phyloP scores from a whole-genome alignment of 2,329 filamentous ascomycete genomes.

The Fonsecaea erecta region DNA sequence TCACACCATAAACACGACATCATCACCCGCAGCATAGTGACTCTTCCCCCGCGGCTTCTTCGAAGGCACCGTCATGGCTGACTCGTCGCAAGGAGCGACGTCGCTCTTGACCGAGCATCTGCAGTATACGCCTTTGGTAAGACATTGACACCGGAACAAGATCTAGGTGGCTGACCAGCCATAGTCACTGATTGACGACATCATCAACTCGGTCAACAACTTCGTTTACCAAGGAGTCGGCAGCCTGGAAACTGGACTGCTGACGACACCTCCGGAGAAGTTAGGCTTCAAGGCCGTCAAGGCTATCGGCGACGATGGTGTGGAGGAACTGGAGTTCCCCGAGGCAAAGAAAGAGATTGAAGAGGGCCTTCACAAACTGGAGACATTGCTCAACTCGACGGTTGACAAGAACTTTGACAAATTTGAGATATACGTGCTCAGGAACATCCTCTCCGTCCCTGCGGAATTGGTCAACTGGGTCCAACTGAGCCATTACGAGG shows the following conservation, averaged over 20 bases:
- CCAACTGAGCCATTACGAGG: conserved; percentile 82
- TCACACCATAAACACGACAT: conserved; percentile 5
- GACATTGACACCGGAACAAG: conserved; percentile 43
- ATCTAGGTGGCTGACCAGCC: conserved; percentile 20
- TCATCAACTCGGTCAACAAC: conserved; percentile 95
- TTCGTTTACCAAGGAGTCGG: conserved; percentile 88
- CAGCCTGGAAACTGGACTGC: conserved; percentile 81
- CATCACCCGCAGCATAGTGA: background rate
- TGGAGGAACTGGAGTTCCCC: conserved; percentile 52
- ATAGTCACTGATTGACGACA: conserved; percentile 92
- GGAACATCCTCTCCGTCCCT: conserved; percentile 78
- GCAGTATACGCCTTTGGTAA: conserved; percentile 86
- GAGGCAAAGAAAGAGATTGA: conserved; percentile 75
- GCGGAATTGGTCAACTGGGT: conserved; percentile 78
- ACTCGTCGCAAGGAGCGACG: conserved; percentile 44
- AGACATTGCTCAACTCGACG: conserved; percentile 78
- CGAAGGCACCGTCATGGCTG: conserved; percentile 29
- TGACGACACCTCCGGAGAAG: conserved; percentile 71
- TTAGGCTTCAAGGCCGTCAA: conserved; percentile 74
- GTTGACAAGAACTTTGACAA: conserved; percentile 86
- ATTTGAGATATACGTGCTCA: conserved; percentile 85
- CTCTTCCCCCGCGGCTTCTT: background rate
- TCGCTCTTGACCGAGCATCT: conserved; percentile 92
- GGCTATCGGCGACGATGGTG: conserved; percentile 50
- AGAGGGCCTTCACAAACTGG: conserved; percentile 81